These are phyloP conservation scores for Piper betle DNA, from an alignment of 164 flowering plant genomes.

Conservation along the genomic window DNA sequence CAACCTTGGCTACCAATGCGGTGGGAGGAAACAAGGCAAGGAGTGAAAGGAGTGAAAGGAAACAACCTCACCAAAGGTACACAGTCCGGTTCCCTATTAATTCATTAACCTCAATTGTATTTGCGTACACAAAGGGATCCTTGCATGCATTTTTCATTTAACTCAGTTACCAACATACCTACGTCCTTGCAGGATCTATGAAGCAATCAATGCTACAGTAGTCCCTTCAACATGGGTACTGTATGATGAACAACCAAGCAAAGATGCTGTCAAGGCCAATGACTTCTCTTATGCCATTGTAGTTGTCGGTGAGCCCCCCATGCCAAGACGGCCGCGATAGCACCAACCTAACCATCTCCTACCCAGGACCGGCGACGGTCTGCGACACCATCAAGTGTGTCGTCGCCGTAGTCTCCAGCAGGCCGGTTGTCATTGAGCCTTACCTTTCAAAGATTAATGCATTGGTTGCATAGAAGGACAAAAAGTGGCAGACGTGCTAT, in stretches of 20 bases:
- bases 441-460: slow-evolving; percentile 7
- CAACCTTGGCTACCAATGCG: slow-evolving; percentile 27
- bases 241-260: slow-evolving; percentile 32
- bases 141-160: too few relatives aligned
- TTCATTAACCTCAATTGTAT: too few relatives aligned
- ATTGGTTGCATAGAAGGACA: too few relatives aligned
- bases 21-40: slow-evolving; percentile 26
- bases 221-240: slow-evolving; percentile 25
- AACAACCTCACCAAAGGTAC: slow-evolving; percentile 16
- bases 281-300: slow-evolving; percentile 25
- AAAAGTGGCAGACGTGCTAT: too few relatives aligned
- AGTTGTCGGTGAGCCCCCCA: slow-evolving; percentile 42
- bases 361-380: slow-evolving; percentile 25
- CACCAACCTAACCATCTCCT: slow-evolving; percentile 20
- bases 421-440: slow-evolving; percentile 36
- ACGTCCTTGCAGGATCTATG: slow-evolving; percentile 23
- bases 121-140: too few relatives aligned
- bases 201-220: slow-evolving; percentile 23
- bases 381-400: slow-evolving; percentile 23
- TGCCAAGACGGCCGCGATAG: slow-evolving; percentile 32
- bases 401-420: slow-evolving; percentile 37
- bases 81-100: too few relatives aligned
- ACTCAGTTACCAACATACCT: background rate
- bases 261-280: slow-evolving; percentile 17
- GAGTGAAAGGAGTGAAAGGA: slow-evolving; percentile 20